phyloP scores from a whole-genome alignment of 345 rosid genomes.

The Lenwebbia sp. region DNA sequence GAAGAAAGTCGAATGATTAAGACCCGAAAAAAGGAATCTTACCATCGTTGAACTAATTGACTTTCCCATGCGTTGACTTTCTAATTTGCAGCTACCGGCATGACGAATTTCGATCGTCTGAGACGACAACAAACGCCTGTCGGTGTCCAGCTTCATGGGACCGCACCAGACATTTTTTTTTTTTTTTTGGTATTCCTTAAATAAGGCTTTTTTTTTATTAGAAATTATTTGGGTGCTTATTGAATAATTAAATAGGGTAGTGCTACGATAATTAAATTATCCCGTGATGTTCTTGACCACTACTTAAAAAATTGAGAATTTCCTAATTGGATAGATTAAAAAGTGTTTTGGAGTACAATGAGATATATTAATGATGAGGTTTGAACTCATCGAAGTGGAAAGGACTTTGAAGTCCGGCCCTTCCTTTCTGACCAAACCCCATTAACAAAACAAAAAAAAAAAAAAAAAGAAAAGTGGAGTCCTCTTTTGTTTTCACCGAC shows the following conservation, averaged over 20 bases:
- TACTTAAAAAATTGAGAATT: neutral
- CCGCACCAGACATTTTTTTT: neutral
- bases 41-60: neutral
- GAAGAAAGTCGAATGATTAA: neutral
- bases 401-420: neutral
- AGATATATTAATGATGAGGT: neutral
- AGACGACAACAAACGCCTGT: neutral
- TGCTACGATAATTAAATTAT: neutral
- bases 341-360: neutral
- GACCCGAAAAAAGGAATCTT: neutral
- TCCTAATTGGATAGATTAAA: neutral
- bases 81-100: neutral
- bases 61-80: neutral
- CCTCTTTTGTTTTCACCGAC: neutral
- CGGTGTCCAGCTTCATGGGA: neutral
- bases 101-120: neutral
- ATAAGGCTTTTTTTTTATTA: no score
- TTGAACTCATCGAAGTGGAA: neutral
- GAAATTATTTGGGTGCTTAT: neutral
- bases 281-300: neutral
- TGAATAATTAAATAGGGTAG: neutral
- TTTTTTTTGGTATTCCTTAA: neutral
- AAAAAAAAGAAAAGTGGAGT: neutral
- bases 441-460: neutral
- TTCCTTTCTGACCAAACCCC: neutral